Evolutionary conservation across 2,329 filamentous ascomycete species (phyloP).

Genomic region (Colletotrichum lindemuthianum): DNA sequence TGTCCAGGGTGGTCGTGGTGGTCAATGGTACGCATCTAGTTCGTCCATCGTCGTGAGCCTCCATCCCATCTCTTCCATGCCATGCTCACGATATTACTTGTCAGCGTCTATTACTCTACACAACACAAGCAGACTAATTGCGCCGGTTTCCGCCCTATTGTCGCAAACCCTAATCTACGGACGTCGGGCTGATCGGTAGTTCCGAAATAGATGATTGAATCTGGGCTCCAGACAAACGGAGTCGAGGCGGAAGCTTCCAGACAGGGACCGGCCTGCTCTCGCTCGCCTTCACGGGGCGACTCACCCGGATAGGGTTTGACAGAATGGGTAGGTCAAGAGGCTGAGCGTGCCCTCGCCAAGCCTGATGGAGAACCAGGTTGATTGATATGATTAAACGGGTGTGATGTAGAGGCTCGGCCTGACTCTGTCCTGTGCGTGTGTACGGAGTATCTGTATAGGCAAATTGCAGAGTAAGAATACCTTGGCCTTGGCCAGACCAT

Average conservation of each 20-base stretch:
- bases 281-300: neutral
- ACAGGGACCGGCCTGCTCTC: constrained; percentile 19
- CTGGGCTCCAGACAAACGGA: constrained; percentile 20
- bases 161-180: constrained; percentile 28
- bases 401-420: neutral
- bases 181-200: constrained; percentile 22
- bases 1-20: too few species aligned
- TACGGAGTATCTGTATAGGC: too few species aligned
- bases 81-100: neutral
- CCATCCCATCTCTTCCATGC: too few species aligned
- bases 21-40: too few species aligned
- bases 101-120: neutral
- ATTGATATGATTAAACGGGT: constrained; percentile 28
- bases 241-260: neutral
- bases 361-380: constrained; percentile 24
- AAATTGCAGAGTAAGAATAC: too few species aligned
- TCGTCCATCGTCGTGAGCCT: too few species aligned
- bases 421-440: neutral
- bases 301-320: constrained; percentile 22
- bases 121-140: neutral
- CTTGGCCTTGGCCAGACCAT: too few species aligned
- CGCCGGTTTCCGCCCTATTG: constrained; percentile 18
- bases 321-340: constrained; percentile 24
- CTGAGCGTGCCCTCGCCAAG: constrained; percentile 23
- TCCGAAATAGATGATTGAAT: constrained; percentile 26